Evolutionary conservation across 1,284 basidiomycete genomes (phyloP).

Genomic region (Sporisorium reilianum): DNA sequence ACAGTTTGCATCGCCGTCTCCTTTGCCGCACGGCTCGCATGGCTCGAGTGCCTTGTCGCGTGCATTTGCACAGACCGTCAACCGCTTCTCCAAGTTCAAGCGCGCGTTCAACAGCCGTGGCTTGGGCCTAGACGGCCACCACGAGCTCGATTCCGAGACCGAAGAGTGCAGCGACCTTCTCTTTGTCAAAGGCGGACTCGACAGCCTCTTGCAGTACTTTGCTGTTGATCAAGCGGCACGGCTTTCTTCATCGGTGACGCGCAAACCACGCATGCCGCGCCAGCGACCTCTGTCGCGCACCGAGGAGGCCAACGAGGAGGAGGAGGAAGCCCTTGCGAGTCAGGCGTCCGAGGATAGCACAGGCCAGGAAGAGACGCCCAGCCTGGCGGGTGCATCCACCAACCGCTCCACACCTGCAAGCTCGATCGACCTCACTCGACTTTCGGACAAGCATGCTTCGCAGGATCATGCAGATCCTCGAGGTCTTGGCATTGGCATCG

Average conservation of each 20-base stretch:
- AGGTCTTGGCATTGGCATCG: slow-evolving; percentile 54
- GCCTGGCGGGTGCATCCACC: slow-evolving; percentile 51
- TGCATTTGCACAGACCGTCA: slow-evolving; percentile 83
- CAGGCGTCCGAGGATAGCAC: slow-evolving; percentile 48
- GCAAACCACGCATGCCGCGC: slow-evolving; percentile 11
- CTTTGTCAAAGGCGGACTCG: slow-evolving; percentile 56
- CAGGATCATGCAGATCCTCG: slow-evolving; percentile 4
- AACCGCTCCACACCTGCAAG: slow-evolving; percentile 55
- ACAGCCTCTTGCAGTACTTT: slow-evolving; percentile 56
- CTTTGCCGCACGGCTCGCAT: slow-evolving; percentile 46
- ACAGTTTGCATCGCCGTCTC: slow-evolving; percentile 24
- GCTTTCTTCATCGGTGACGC: slow-evolving; percentile 13
- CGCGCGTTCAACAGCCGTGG: slow-evolving; percentile 73
- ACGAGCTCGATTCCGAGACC: slow-evolving; percentile 55
- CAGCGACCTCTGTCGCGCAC: slow-evolving; percentile 34
- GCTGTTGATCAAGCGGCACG: slow-evolving; percentile 32
- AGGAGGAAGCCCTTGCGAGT: slow-evolving; percentile 33
- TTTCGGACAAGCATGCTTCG: slow-evolving; percentile 20
- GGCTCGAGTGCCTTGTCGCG: slow-evolving; percentile 75
- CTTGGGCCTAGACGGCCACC: slow-evolving; percentile 21
- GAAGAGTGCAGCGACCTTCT: slow-evolving; percentile 70
- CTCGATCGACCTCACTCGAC: slow-evolving; percentile 48
- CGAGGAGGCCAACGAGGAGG: slow-evolving; percentile 42
- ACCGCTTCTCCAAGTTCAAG: slow-evolving; percentile 82
- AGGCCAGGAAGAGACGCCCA: slow-evolving; percentile 55